Base-by-base conservation (phyloP, 164 flowering plant genomes). In the Echeveria elegans region DNA sequence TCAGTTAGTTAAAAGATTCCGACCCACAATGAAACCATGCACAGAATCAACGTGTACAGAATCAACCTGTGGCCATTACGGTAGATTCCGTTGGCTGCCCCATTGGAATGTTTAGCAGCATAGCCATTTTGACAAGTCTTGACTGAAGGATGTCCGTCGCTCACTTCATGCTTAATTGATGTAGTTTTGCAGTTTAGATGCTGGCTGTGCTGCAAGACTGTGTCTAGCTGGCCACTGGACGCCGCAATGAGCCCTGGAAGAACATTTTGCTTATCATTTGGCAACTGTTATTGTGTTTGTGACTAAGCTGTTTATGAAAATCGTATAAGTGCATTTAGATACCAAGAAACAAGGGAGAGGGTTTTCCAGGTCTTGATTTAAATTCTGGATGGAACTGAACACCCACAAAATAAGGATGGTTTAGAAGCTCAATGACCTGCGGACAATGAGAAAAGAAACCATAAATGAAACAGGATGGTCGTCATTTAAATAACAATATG, bases 341-440 rank as follows among this genome's bases (percentile, higher is more conserved):
- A 94, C 99, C 99, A 77, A 87, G 77, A 77, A 94, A 94, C 6
- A 84, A 74, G 37, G 96, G 80, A 63, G 97, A 91, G 67, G 98
- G 97, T 65, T 80, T 87, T 59, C 86, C 92, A 12, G 98, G 97
- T 67, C 97, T 84, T 45, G 98, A 90, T 70, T 86, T 90, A 69
- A 88, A 90, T 67, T 94, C 98, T 12, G 98, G 98, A 75, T 94
- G 97, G 69, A 90, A 94, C 69, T 94, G 98, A 68, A 78, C 97
- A 21, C 95, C 98, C 58, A 94, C 71, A 69, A 78, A 90, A 67
- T 81, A 94, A 12, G 97, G 95, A 83, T 94, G 98, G 66, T 65
- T 43, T 15, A 81, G 82, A 31, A 94, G 77, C 74, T 94, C 98
- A 68, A 89, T 73, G 59, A 94, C 89, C 97, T 90, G 87, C 72